Conservation (phyloP, 2,329 filamentous ascomycete species). For the Magnaporthiopsis rhizophila region DNA sequence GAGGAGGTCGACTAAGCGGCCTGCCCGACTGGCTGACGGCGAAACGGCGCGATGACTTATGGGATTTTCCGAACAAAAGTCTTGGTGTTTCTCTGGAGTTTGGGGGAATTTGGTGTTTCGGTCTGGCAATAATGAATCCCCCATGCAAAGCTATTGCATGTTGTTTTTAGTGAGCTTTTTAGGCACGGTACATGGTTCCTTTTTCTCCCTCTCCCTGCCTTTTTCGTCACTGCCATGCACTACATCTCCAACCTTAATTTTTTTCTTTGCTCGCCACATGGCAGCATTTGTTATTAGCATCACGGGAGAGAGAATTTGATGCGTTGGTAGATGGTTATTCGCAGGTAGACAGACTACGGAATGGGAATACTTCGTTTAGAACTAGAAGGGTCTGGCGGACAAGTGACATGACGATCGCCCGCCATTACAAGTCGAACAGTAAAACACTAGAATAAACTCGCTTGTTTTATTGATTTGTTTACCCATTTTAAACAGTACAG, state of each 20-base stretch:
- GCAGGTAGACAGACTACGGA: background rate
- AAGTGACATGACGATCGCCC: too few relatives aligned
- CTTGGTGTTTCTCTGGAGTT: slow-evolving; percentile 6
- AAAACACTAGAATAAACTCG: background rate
- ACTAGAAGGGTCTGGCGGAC: too few relatives aligned
- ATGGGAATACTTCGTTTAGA: background rate
- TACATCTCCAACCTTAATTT: background rate
- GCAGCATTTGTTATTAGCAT: background rate
- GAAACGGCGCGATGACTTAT: background rate
- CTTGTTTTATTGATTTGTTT: background rate
- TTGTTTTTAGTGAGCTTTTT: slow-evolving; percentile 1
- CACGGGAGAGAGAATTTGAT: background rate
- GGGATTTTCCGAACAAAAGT: slow-evolving; percentile 8
- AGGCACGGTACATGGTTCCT: background rate
- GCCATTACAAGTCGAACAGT: too few relatives aligned
- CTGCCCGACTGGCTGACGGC: slow-evolving; percentile 8
- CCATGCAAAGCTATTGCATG: slow-evolving; percentile 1
- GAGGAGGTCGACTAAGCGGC: slow-evolving; percentile 92
- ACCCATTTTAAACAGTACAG: background rate
- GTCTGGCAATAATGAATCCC: slow-evolving; percentile 5
- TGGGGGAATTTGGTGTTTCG: slow-evolving; percentile 6
- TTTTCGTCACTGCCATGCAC: background rate
- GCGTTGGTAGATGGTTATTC: background rate
- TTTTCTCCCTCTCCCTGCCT: background rate
- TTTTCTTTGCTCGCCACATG: background rate